These are phyloP conservation scores for Saraca asoca DNA, from an alignment of 331 rosid species.

Conservation along the genomic window DNA sequence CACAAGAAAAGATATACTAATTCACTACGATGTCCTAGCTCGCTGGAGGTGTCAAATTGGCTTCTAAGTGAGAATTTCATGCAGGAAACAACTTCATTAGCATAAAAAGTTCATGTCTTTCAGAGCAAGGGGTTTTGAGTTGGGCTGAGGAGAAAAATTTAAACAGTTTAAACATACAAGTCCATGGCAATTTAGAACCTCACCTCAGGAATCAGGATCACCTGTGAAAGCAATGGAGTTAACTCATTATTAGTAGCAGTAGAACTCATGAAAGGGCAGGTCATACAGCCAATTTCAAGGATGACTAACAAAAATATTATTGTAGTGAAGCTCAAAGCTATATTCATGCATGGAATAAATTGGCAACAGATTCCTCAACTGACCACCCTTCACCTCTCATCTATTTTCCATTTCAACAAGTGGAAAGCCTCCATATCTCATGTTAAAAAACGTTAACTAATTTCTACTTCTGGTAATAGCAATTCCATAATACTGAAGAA, in stretches of 20 bases:
- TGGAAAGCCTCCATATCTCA: constrained; percentile 6
- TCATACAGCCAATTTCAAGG: constrained; percentile 44
- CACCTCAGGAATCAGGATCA: constrained; percentile 70
- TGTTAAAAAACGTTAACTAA: constrained; percentile 6
- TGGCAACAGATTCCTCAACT: constrained; percentile 22
- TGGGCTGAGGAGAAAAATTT: constrained; percentile 33
- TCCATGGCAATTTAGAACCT: constrained; percentile 42
- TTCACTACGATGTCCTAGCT: constrained; percentile 40
- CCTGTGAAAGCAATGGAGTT: constrained; percentile 65
- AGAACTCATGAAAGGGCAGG: constrained; percentile 37
- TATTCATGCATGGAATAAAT: constrained; percentile 23
- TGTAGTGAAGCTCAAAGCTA: constrained; percentile 24
- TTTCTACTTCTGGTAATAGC: constrained; percentile 1
- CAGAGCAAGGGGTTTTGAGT: constrained; percentile 36
- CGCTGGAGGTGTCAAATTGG: constrained; percentile 39
- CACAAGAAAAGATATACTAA: constrained; percentile 20
- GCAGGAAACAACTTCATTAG: constrained; percentile 33
- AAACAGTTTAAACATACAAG: constrained; percentile 35
- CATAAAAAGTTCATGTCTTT: constrained; percentile 34
- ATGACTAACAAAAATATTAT: constrained; percentile 36
- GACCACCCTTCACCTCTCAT: background rate
- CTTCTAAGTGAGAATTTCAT: constrained; percentile 31
- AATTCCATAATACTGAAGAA: constrained; percentile 11
- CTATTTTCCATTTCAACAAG: background rate
- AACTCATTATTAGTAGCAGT: constrained; percentile 42